Base-by-base conservation (phyloP, 2,329 filamentous ascomycete species). In the Cladosporium sp. region DNA sequence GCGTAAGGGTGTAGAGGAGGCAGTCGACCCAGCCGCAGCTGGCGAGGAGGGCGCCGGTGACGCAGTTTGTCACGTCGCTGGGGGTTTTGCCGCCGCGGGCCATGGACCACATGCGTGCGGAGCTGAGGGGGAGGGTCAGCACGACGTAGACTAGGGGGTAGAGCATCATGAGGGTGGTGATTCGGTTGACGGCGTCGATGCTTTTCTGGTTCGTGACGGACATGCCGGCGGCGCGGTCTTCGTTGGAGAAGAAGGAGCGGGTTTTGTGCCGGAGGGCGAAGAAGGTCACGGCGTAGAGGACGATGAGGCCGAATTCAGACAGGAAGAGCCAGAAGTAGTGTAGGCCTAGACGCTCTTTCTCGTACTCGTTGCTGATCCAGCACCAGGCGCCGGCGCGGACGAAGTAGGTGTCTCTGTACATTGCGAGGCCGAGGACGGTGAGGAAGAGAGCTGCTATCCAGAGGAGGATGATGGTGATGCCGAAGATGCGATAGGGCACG, bases 101-200 rank as follows among this genome's bases (percentile, higher is more conserved):
- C 77, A 86, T 84, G 13, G 75, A 76, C 13, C 77, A 76, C 59
- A 86, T 82, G 53, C 84, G 78, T 9, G 82, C 82, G 0, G 79
- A 73, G 3, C 83, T 82, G 1, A 88, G 71, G 0, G 84, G 84
- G 0, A 83, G 72, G 0, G 84, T 88, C 61, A 84, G 84, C 15
- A 84, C 58, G 5, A 85, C 75, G 62, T 87, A 87, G 54, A 86
- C 82, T 55, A 84, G 60, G 0, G 84, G 84, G 53, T 88, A 88
- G 6, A 85, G 72, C 25, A 85, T 69, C 77, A 80, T 79, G 55
- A 86, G 81, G 7, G 79, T 71, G 4, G 74, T 67, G 43, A 76
- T 72, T 15, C 64, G 66, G 40, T 65, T 63, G 25, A 67, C 60
- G 9, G 61, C 57, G 22, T 56, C 53, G 50, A 63, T 55, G 8